These are phyloP conservation scores for Pythium rishiriense DNA, from an alignment of 352 stramenopile genomes.

Conservation along the genomic window DNA sequence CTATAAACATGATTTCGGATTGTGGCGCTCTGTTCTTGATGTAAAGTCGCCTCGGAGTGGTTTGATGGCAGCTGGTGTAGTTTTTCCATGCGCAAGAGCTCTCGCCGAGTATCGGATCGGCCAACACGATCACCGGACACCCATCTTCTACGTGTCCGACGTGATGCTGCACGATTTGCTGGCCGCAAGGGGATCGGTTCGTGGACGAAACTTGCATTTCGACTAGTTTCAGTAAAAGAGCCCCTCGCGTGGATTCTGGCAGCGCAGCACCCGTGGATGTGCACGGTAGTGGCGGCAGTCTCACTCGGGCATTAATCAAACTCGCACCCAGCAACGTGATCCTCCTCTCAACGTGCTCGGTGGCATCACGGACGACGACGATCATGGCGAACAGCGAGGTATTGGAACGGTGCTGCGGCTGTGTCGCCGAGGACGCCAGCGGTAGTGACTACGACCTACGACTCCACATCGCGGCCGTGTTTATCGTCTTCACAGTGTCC, in stretches of 20 bases:
- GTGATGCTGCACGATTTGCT: no score
- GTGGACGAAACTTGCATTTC: neutral
- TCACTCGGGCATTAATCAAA: neutral
- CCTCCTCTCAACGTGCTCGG: no score
- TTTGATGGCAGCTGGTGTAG: neutral
- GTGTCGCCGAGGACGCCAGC: neutral
- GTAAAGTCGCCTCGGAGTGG: neutral
- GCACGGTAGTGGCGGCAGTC: no score
- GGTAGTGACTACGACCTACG: neutral
- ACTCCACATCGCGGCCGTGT: conserved; percentile 5
- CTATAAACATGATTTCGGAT: neutral
- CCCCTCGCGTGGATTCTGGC: no score
- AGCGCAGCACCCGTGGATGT: no score
- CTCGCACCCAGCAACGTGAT: no score
- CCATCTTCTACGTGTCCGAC: neutral
- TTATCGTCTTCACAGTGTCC: conserved; percentile 1
- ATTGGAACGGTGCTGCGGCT: neutral
- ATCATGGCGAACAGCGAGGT: neutral
- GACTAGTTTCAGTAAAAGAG: neutral
- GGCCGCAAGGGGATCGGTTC: neutral
- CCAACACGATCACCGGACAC: neutral
- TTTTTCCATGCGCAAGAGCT: no score
- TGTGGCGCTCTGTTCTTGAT: neutral
- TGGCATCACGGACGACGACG: no score
- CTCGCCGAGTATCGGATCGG: no score